phyloP scores from a whole-genome alignment of 352 stramenopile genomes.

The Saprolegnia diclina region DNA sequence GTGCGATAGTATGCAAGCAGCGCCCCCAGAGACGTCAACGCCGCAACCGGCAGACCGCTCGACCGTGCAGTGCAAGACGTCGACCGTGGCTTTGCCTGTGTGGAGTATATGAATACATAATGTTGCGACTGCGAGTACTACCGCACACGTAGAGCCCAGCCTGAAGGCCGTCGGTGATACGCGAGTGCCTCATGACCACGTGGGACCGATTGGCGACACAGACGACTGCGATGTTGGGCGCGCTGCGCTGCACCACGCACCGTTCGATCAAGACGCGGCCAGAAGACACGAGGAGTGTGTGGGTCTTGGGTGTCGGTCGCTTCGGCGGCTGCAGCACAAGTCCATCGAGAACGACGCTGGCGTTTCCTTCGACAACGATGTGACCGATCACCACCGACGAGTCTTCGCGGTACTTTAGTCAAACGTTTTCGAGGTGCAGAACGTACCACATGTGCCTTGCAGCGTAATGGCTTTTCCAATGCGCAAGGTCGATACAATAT shows the following conservation, averaged over 20 bases:
- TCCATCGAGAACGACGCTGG: not conserved
- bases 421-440: not conserved
- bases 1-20: not conserved
- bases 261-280: not conserved
- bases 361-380: not conserved
- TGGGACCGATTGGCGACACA: not conserved
- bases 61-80: not conserved
- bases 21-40: constrained; percentile 6
- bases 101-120: not conserved
- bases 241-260: not conserved
- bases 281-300: not conserved
- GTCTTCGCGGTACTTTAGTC: not conserved
- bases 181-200: not conserved
- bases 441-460: too few relatives aligned
- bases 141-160: constrained; percentile 7
- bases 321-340: not conserved
- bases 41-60: not conserved
- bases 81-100: constrained; percentile 8
- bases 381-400: not conserved
- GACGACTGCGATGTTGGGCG: not conserved
- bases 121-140: not conserved
- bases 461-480: too few relatives aligned
- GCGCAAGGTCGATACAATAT: too few relatives aligned
- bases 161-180: not conserved
- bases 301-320: not conserved